Percentiles rank a stretch among this genome's conserved stretches.
Conservation (phyloP, 1,284 basidiomycete species). For the Irpex sp. region DNA sequence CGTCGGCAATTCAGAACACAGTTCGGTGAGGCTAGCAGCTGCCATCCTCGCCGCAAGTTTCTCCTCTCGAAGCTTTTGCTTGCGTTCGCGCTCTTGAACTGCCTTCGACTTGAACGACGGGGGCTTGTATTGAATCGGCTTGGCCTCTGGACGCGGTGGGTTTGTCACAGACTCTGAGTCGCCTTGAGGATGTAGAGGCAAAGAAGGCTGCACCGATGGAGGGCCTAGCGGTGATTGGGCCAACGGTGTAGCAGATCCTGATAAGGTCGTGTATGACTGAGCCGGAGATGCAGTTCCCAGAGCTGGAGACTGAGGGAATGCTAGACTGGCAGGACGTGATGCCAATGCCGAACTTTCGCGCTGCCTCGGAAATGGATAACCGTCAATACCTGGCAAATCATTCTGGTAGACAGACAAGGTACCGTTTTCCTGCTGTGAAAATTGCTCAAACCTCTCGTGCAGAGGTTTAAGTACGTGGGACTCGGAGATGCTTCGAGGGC, state of each 20-base stretch:
- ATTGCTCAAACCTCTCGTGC: neutral
- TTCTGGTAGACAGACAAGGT: neutral
- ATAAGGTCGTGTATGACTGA: neutral
- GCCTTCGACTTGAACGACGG: neutral
- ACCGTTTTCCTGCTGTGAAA: neutral
- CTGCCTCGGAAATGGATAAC: constrained; percentile 17
- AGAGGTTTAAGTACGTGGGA: neutral
- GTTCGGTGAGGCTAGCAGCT: constrained; percentile 24
- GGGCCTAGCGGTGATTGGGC: constrained; percentile 3
- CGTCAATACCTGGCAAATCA: constrained; percentile 5
- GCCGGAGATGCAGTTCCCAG: neutral
- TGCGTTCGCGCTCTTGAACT: neutral
- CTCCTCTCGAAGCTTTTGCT: neutral
- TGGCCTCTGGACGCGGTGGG: neutral
- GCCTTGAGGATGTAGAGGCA: neutral
- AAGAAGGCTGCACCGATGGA: neutral
- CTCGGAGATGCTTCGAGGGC: neutral
- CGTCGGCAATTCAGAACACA: constrained; percentile 21
- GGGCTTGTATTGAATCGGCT: neutral
- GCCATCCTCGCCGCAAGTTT: no score
- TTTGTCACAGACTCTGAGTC: no score
- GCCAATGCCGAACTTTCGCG: constrained; percentile 1
- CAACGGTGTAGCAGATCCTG: constrained; percentile 4
- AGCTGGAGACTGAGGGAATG: neutral
- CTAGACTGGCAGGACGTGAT: neutral